Percentiles rank a stretch among this genome's conserved stretches.
These are phyloP conservation scores for Naganishia vishniacii DNA, from an alignment of 768 basidiomycete species.

Conservation along the genomic window DNA sequence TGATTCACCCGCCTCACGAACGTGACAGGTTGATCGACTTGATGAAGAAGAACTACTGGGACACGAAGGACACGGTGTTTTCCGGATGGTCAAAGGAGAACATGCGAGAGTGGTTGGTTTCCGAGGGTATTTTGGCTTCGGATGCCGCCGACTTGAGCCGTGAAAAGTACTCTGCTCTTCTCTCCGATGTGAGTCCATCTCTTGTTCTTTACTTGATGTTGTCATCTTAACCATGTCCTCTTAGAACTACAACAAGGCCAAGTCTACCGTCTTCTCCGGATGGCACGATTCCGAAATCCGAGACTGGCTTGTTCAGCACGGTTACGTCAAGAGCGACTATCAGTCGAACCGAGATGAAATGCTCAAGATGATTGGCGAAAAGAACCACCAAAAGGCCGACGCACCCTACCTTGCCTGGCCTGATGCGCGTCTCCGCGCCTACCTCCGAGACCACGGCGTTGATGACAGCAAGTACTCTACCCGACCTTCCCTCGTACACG, in stretches of 20 bases:
- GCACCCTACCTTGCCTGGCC: constrained; percentile 80
- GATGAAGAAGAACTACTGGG: constrained; percentile 77
- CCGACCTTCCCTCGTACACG: constrained; percentile 67
- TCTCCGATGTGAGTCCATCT: constrained; percentile 48
- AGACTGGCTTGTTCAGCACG: constrained; percentile 70
- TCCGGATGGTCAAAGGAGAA: constrained; percentile 43
- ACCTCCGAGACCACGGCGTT: constrained; percentile 70
- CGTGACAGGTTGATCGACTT: constrained; percentile 59
- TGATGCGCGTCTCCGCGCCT: constrained; percentile 84
- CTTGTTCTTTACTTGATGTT: background rate
- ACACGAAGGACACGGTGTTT: constrained; percentile 49
- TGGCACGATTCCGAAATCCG: constrained; percentile 78
- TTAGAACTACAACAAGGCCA: constrained; percentile 50
- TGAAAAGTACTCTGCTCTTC: constrained; percentile 71
- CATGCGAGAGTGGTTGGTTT: constrained; percentile 46
- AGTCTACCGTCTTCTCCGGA: constrained; percentile 46
- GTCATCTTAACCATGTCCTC: background rate
- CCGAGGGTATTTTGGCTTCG: constrained; percentile 46
- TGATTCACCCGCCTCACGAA: constrained; percentile 60
- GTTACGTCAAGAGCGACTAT: constrained; percentile 65
- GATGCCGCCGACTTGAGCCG: constrained; percentile 51
- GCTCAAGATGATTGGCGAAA: constrained; percentile 44
- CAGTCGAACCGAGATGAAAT: constrained; percentile 66
- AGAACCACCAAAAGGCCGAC: constrained; percentile 58
- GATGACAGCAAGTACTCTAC: constrained; percentile 59